Evolutionary conservation across 2,329 filamentous ascomycete genomes (phyloP), one percentile per base, ranked within the genome.

Genomic region (Mycosphaerella arachidis): DNA sequence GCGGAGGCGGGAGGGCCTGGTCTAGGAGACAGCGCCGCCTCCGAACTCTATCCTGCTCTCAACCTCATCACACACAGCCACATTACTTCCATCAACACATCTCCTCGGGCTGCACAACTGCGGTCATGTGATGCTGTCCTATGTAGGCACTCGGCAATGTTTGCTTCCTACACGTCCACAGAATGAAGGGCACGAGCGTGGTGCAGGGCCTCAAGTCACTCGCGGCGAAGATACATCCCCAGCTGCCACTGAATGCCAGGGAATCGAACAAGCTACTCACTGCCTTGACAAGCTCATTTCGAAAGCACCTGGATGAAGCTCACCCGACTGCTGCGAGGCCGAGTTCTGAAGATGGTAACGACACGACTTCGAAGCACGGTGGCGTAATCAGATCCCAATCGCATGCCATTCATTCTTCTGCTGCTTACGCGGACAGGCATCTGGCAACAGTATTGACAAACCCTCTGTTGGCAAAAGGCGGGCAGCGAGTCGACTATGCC

Each of bases 251-350:
- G 16, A 83, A 79, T 29, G 76, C 79, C 4, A 79, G 79, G 59
- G 83, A 88, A 67, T 85, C 82, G 16, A 77, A 83, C 62, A 81
- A 84, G 66, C 76, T 89, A 7, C 79, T 88, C 45, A 79, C 77
- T 56, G 77, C 85, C 20, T 79, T 89, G 63, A 87, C 84, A 24
- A 80, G 78, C 45, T 87, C 85, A 12, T 89, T 89, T 71, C 80
- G 84, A 65, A 77, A 80, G 53, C 84, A 87, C 60, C 79, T 89
- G 46, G 85, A 88, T 67, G 78, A 76, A 56, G 80, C 82, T 60
- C 81, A 87, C 73, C 81, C 80, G 18, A 68, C 12, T 20, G 16
- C 50, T 31, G 50, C 50, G 12, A 52, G 71, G 33, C 64, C 67
- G n/a, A 61, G 65, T 63, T 37, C 68, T 37, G 58, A 73, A 24